Evolutionary conservation across 352 stramenopile species (phyloP).

Genomic region (Blastocystis sp.): DNA sequence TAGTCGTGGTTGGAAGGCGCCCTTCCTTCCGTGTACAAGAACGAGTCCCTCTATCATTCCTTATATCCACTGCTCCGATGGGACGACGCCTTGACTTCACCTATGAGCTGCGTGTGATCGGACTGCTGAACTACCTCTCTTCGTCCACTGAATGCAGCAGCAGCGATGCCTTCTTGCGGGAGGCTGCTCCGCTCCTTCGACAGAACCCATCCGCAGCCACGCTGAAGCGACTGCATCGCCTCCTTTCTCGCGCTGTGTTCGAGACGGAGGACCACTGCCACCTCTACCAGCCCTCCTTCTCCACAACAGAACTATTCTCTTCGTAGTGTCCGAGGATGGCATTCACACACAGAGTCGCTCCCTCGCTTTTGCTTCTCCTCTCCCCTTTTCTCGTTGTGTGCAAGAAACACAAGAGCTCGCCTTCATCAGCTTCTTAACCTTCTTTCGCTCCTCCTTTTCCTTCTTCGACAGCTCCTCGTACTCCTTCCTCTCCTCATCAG

Average conservation of each 20-base stretch:
- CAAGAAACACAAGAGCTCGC: not conserved
- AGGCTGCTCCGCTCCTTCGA: too few species aligned
- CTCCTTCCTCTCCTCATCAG: not conserved
- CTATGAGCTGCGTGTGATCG: not conserved
- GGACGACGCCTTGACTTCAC: not conserved
- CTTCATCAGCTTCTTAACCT: not conserved
- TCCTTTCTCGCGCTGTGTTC: not conserved
- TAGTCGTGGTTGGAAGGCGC: too few species aligned
- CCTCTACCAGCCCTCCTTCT: slow-evolving; percentile 2
- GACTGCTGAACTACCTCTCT: not conserved
- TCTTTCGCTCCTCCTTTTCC: not conserved
- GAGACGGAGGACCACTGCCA: not conserved
- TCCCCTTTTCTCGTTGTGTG: not conserved
- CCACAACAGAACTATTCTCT: not conserved
- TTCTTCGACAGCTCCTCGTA: not conserved
- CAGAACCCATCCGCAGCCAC: not conserved
- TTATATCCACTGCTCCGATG: too few species aligned
- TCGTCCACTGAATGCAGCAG: too few species aligned
- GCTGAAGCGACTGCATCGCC: not conserved
- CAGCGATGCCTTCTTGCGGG: too few species aligned
- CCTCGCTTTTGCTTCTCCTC: not conserved
- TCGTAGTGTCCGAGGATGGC: not conserved
- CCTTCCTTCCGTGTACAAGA: too few species aligned
- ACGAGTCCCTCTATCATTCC: too few species aligned
- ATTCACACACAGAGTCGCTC: not conserved